Evolutionary conservation across 495 filamentous ascomycete species (phyloP).

Genomic region (Neurospora sp.): DNA sequence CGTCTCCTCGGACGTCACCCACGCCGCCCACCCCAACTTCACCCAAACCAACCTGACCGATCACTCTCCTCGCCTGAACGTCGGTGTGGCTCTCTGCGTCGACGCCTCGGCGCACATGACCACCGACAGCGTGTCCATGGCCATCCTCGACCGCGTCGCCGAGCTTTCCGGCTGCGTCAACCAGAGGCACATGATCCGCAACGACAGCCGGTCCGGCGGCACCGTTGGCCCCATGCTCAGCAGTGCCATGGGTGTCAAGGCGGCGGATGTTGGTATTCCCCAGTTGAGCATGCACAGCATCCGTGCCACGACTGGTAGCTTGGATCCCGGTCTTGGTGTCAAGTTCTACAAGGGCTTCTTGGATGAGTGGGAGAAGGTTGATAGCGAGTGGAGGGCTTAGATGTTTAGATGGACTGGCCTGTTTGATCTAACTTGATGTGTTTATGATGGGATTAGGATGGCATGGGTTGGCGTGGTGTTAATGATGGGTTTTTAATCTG

Average conservation of each 20-base stretch:
- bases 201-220: slow-evolving; percentile 77
- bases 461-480: not conserved
- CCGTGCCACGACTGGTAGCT: slow-evolving; percentile 73
- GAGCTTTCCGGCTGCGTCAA: slow-evolving; percentile 56
- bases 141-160: slow-evolving; percentile 64
- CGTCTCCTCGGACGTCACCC: slow-evolving; percentile 84
- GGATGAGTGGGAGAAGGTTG: slow-evolving; percentile 78
- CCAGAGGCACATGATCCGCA: slow-evolving; percentile 91
- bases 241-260: slow-evolving; percentile 66
- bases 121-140: slow-evolving; percentile 71
- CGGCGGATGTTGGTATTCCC: slow-evolving; percentile 82
- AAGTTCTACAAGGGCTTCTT: slow-evolving; percentile 85
- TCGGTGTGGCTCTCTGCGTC: slow-evolving; percentile 72
- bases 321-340: slow-evolving; percentile 84
- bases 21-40: slow-evolving; percentile 95
- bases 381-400: slow-evolving; percentile 56
- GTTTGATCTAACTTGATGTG: not conserved
- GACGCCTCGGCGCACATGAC: slow-evolving; percentile 92
- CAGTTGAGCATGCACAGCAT: slow-evolving; percentile 95
- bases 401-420: not conserved
- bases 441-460: not conserved
- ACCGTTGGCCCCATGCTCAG: slow-evolving; percentile 94
- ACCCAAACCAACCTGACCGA: slow-evolving; percentile 65
- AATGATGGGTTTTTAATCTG: not conserved
- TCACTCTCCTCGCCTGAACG: slow-evolving; percentile 82